Evolutionary conservation across 31 red algal species (phyloP).

Genomic region (Bonnemaisonia californica): DNA sequence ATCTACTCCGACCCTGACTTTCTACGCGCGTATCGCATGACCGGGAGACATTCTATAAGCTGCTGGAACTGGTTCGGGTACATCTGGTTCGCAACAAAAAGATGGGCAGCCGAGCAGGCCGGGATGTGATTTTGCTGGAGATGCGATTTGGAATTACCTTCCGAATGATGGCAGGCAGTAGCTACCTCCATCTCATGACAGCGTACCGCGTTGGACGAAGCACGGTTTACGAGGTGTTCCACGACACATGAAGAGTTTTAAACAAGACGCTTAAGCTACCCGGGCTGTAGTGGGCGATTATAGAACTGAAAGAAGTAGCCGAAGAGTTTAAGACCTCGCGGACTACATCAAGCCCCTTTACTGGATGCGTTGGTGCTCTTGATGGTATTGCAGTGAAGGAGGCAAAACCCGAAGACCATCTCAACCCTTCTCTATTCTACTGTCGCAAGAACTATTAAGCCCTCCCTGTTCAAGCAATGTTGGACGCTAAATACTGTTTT

Average conservation of each 20-base stretch:
- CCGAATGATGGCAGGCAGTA: constrained; percentile 26
- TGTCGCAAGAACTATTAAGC: background rate
- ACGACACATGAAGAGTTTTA: background rate
- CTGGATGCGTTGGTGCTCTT: constrained; percentile 23
- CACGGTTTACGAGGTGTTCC: constrained; percentile 28
- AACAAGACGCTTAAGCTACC: background rate
- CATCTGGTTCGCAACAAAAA: too few relatives aligned
- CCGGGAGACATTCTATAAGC: too few relatives aligned
- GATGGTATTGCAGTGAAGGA: constrained; percentile 37
- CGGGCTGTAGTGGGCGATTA: background rate
- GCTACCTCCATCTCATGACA: background rate
- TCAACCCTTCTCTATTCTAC: too few relatives aligned
- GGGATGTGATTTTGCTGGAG: too few relatives aligned
- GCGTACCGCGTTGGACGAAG: constrained; percentile 15
- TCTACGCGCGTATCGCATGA: too few relatives aligned
- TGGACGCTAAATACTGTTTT: constrained; percentile 35
- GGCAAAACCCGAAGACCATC: constrained; percentile 2
- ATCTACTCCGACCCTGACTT: too few relatives aligned
- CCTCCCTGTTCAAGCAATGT: constrained; percentile 6
- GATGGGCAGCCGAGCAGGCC: too few relatives aligned
- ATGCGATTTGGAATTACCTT: constrained; percentile 26
- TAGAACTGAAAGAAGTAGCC: background rate
- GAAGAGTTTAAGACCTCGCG: constrained; percentile 27
- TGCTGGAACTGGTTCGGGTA: too few relatives aligned
- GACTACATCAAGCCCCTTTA: background rate